Percentiles rank a stretch among this genome's conserved stretches.
Evolutionary conservation across 352 stramenopile genomes (phyloP).

Genomic region (Pythium brachiatum): DNA sequence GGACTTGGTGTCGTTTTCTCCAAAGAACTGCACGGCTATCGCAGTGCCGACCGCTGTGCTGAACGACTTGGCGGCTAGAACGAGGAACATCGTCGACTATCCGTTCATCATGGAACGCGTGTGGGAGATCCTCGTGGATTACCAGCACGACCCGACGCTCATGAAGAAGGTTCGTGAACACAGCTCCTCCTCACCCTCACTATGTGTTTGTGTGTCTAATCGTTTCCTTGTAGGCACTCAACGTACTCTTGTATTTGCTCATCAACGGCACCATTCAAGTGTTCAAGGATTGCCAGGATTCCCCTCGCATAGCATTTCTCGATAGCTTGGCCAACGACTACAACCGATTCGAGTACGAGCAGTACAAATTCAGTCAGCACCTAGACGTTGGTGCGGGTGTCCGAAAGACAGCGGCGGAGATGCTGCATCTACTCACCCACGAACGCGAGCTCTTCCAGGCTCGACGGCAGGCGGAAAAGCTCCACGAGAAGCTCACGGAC

Average conservation of each 20-base stretch:
- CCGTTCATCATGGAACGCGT: slow-evolving; percentile 68
- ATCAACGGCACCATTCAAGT: slow-evolving; percentile 73
- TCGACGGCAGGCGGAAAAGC: slow-evolving; percentile 41
- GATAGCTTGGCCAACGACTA: slow-evolving; percentile 49
- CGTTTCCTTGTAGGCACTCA: slow-evolving; percentile 33
- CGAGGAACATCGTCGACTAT: slow-evolving; percentile 73
- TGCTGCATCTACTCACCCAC: slow-evolving; percentile 44
- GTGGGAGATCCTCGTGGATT: slow-evolving; percentile 65
- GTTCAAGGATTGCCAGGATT: slow-evolving; percentile 51
- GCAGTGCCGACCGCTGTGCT: slow-evolving; percentile 53
- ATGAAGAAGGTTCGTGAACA: slow-evolving; percentile 63
- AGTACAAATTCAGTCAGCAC: slow-evolving; percentile 73
- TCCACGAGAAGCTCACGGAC: slow-evolving; percentile 55
- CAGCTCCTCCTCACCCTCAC: too few species aligned
- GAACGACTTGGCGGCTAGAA: slow-evolving; percentile 61
- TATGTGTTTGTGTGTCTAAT: too few species aligned
- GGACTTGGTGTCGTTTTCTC: slow-evolving; percentile 40
- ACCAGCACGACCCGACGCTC: slow-evolving; percentile 45
- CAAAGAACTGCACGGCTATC: slow-evolving; percentile 31
- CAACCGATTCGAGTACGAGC: slow-evolving; percentile 70
- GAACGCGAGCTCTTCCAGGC: slow-evolving; percentile 50
- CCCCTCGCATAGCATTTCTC: slow-evolving; percentile 45
- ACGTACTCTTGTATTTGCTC: slow-evolving; percentile 59
- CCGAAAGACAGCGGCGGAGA: slow-evolving; percentile 56
- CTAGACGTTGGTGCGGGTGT: slow-evolving; percentile 63